Base-by-base conservation (phyloP, 192 early-diverging fungal species). In the Martensiomyces pterosporus region DNA sequence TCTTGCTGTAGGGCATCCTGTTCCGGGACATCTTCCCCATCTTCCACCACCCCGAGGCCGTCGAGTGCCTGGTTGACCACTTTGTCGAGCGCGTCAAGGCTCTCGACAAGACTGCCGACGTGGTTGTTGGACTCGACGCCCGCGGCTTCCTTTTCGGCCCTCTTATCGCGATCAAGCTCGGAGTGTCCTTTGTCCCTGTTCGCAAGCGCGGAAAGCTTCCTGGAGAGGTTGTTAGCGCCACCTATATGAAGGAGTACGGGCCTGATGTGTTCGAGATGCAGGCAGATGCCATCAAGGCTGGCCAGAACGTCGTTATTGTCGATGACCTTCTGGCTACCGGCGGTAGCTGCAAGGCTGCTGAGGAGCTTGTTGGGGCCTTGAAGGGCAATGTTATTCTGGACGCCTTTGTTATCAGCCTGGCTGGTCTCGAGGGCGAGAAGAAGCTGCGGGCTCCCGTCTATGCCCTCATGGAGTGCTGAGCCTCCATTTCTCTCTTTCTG, bases 1-100 rank as follows among this genome's bases (percentile, higher is more conserved):
- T n/a, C n/a, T n/a, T n/a, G n/a, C n/a, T n/a, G n/a, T 66, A 86
- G 80, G 95, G 97, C 16, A 97, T 99, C 52, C 64, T 93, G 55
- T 99, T 99, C 84, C 88, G 87, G 60, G 89, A 99, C 67, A 93
- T 99, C 61, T 93, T 97, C 58, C 90, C 91, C 34, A 82, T 99
- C 50, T 99, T 99, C 81, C 87, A 88, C 61, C 86, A 94, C 63
- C 94, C 94, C 18, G 80, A 76, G 25, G 97, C 95, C 15, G 88
- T 96, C 39, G 92, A 94, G 75, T 81, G 85, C 36, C 79, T 98
- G 10, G 85, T 94, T 34, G 80, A 78, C 53, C 82, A 94, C 77
- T 85, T 99, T 66, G 82, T 87, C 25, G 78, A 93, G 62, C 87
- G 92, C 62, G 75, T 90, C 64, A 68, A 55, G 48, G 81, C 83